Base-by-base conservation (phyloP, 257 asterid genomes). In the Buddleja alternifolia region DNA sequence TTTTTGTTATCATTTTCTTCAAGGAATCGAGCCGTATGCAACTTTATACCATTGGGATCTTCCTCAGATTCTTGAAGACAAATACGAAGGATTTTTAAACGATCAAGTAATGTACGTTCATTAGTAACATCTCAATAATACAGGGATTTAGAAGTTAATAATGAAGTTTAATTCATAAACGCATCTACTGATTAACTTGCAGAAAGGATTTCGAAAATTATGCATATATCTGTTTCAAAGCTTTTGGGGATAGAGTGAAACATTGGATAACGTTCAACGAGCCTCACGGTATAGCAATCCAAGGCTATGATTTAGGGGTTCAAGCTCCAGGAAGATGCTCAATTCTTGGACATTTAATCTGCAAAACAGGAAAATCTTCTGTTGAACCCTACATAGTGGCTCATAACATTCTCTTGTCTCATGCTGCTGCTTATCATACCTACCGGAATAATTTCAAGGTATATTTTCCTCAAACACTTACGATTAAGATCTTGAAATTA, bases 321-420 rank as follows among this genome's bases (percentile, higher is more conserved):
- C 96, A 92, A 82, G 97, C 97, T 23, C 97, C 96, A 0, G 97
- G 97, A 11, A 81, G 97, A 78, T 92, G 97, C 71, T 92, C 96
- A 1, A 73, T 92, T 65, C 73, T 85, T 11, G 90, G 91, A 55
- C 93, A 87, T 77, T 44, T 78, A 9, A 54, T 87, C 50, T 92
- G 97, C 77, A 83, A 76, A 71, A 66, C 23, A n/a, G 97, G 96
- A 65, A 80, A 89, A 34, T 92, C 97, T 3, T 83, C 92, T 0
- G 79, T 74, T 10, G 97, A 92, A 62, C 96, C 96, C 40, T 92
- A 92, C 47, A 23, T 78, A 0, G 95, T 85, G 16, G 96, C 90
- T 37, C 95, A 92, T 59, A 85, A 89, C 67, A 81, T 89, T 60
- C 85, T 92, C 23, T 45, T 92, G 71, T 81, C 96, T 16, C 97